Conservation (phyloP, 305 asterid genomes). For the Solanum hybrid region DNA sequence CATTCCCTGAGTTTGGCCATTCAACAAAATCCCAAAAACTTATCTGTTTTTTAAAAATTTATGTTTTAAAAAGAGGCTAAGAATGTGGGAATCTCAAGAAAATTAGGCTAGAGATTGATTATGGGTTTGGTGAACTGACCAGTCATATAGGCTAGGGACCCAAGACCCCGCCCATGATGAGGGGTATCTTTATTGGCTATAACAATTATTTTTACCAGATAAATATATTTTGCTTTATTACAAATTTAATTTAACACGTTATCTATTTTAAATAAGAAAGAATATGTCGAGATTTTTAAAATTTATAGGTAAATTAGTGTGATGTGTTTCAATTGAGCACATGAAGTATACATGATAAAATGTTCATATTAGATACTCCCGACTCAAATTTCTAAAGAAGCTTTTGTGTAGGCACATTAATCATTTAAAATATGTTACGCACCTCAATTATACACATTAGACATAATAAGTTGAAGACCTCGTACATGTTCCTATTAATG, state of each 20-base stretch:
- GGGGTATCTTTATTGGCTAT: conserved; percentile 15
- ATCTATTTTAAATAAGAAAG: not conserved
- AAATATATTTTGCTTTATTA: not conserved
- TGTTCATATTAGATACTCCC: not conserved
- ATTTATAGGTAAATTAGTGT: not conserved
- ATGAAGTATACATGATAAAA: not conserved
- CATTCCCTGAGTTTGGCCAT: conserved; percentile 88
- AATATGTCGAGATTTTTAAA: not conserved
- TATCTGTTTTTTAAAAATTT: not conserved
- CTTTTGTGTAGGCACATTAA: not conserved
- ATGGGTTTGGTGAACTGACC: conserved; percentile 31
- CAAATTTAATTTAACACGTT: not conserved
- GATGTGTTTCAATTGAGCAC: not conserved
- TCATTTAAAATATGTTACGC: not conserved
- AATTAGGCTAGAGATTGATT: conserved; percentile 34
- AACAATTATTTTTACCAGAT: not conserved
- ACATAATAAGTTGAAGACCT: not conserved
- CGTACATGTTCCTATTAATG: not conserved
- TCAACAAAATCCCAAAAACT: conserved; percentile 54
- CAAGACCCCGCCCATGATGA: conserved; percentile 7
- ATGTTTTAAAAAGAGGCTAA: not conserved
- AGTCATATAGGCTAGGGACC: not conserved
- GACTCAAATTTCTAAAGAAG: not conserved
- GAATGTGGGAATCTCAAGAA: conserved; percentile 70
- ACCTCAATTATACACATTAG: not conserved